Base-by-base conservation (phyloP, 2,329 filamentous ascomycete genomes). In the Xylariaceae sp. region DNA sequence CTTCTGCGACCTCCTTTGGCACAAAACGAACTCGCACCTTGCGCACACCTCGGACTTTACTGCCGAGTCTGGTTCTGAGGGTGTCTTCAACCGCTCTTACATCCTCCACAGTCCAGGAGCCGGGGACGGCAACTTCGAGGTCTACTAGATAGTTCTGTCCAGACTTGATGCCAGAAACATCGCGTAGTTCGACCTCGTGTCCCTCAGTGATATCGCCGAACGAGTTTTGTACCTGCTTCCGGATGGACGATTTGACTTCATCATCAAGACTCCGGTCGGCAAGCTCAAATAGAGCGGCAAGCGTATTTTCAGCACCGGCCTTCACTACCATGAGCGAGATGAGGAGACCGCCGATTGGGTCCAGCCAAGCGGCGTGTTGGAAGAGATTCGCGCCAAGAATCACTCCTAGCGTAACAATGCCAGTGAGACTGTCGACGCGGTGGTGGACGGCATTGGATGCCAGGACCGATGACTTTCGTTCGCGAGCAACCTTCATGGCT, bases 361-460 rank as follows among this genome's bases (percentile, higher is more conserved):
- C 94, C 54, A 97, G 81, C 92, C 94, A 97, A 35, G 88, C 84
- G 56, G 93, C 92, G 69, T 92, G 88, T 58, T 87, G 82, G 65
- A 97, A 81, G 55, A 95, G 80, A 74, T 97, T 96, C 52, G 92
- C 92, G 50, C 92, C 92, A 15, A 91, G 85, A 69, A 99, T 96
- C 23, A 90, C 93, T 59, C 89, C 81, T 35, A 97, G 82, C 1
- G 94, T 95, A 58, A 97, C 94, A 68, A 97, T 89, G 65, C 93
- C 93, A 1, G 94, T 99, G 58, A 97, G 82, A 60, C 92, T 96
- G 75, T 99, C 94, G 72, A 99, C 88, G 62, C 94, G 90, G 78
- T 97, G 94, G 76, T 99, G 94, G 66, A 97, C 83, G 60, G 94
- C 93, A 72, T 99, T 99, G 60, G 92, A 97, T 45, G 93, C 92